Base-by-base conservation (phyloP, 768 basidiomycete species). In the Solioccasus polychromus region DNA sequence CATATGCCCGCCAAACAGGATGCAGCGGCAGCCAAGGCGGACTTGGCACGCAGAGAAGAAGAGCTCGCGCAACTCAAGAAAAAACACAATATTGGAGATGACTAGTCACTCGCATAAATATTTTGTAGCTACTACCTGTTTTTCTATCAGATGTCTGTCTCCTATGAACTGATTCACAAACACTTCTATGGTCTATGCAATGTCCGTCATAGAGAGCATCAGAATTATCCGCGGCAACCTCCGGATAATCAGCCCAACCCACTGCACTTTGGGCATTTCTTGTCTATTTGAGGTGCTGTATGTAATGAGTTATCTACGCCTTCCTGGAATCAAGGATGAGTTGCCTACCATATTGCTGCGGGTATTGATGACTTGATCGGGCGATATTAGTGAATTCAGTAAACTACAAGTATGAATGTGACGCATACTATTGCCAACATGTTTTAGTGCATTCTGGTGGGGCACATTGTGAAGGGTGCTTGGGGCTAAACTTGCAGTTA, bases 1-100 rank as follows among this genome's bases (percentile, higher is more conserved):
- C 94, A 98, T 63, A 95, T 97, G 85, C 92, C 93, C 29, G 85
- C 92, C n/a, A 91, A 93, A 67, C 92, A 94, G 60, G 92, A 94
- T 58, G 92, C 92, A 2, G 91, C 92, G 1, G 86, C 91, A 7
- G 87, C 88, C 12, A 96, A 96, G 62, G 89, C 91, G 18, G 95
- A 98, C 55, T 70, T 98, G 41, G 89, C 91, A 12, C 81, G 82
- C 56, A 74, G 95, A 59, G 95, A 98, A 71, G 87, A 92, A 67
- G 94, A 95, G 53, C 72, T 97, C 28, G 82, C 79, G 1, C 82
- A 83, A 53, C 74, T 94, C 59, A 97, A 97, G 77, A 79, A 82
- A 68, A 83, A 83, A 63, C 88, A 92, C 62, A 67, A 92, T 55
- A 90, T 94, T 54, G 85, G 83, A 42, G 89, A 92, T 52, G 77